Conservation (phyloP, 768 basidiomycete genomes). For the Trametes elegans region DNA sequence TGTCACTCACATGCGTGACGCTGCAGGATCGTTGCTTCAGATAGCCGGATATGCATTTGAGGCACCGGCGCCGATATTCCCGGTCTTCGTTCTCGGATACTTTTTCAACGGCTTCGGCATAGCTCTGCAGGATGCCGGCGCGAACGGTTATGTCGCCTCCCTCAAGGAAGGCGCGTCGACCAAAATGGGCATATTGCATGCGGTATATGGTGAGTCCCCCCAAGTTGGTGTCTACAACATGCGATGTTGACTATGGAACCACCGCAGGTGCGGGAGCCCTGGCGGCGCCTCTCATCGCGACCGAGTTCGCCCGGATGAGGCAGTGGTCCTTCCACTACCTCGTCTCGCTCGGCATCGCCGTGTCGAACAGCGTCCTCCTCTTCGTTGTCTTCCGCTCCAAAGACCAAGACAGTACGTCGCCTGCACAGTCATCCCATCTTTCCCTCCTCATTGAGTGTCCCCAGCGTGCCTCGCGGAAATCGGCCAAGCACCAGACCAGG, state of each 20-base stretch:
- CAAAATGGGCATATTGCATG: constrained; percentile 72
- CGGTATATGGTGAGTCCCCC: constrained; percentile 49
- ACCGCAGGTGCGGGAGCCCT: constrained; percentile 61
- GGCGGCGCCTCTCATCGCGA: constrained; percentile 70
- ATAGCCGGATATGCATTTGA: constrained; percentile 53
- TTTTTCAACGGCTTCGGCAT: constrained; percentile 50
- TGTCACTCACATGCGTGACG: not conserved
- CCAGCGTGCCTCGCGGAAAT: constrained; percentile 54
- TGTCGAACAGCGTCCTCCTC: constrained; percentile 53
- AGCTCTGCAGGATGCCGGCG: constrained; percentile 63
- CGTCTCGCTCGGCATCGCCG: constrained; percentile 62
- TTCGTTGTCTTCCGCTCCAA: constrained; percentile 63
- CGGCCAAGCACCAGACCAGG: constrained; percentile 42
- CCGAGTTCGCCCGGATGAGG: constrained; percentile 66
- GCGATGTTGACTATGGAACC: not conserved
- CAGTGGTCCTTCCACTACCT: constrained; percentile 83
- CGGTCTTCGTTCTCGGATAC: constrained; percentile 52
- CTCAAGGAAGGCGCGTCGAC: constrained; percentile 51
- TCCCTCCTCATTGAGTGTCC: not conserved
- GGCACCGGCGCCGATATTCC: constrained; percentile 60
- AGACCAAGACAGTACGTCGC: constrained; percentile 67
- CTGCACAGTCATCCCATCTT: not conserved
- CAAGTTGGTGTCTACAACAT: not conserved
- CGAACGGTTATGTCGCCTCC: constrained; percentile 66
- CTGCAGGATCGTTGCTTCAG: constrained; percentile 49